Evolutionary conservation across 176 grass and related monocot genomes (phyloP), one percentile per base, ranked within the genome.

Genomic region (Eremochloa ophiuroides): DNA sequence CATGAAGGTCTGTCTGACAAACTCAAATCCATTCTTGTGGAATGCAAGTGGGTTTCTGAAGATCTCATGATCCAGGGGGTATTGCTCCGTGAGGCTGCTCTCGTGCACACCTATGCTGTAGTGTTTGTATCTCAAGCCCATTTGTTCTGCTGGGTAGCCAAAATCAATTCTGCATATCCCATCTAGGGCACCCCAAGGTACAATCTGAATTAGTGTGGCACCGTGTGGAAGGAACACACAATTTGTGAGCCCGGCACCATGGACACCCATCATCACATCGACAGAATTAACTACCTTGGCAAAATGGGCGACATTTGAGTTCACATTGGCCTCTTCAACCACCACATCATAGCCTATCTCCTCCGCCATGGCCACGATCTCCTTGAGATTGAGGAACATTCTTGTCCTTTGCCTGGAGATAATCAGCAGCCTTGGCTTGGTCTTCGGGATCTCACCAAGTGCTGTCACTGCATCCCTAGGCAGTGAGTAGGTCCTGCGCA

Each of bases 211-310:
- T 9, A 98, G 2, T 7, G 79, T 88, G 25, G 90, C 95, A 6
- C 85, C 71, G 14, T 81, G 86, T 23, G 95, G 95, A 28, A 96
- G 83, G 84, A 92, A 96, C 34, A 90, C 93, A n/a, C 88, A 86
- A 34, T 96, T 96, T 23, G 93, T 94, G 37, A 94, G 90, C 68
- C 95, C 95, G 4, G 92, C 95, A 4, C 95, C 95, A 68, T 98
- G 94, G 34, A 97, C 91, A 4, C 94, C 94, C 70, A 97, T 71
- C 91, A 97, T 93, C 33, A 91, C 94, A 73, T 97, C 91, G 1
- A 88, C 84, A 0, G 94, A 91, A 58, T 97, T 97, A 20, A 97
- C 94, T 11, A 91, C 75, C 56, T 73, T 74, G 44, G 90, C 80
- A 16, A 97, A 97, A 11, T 84, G 70, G 38, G 71, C 78, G 22